Evolutionary conservation across 139 green algal genomes (phyloP), one percentile per base, ranked within the genome.

Genomic region (Chlamydomonas asymmetrica): DNA sequence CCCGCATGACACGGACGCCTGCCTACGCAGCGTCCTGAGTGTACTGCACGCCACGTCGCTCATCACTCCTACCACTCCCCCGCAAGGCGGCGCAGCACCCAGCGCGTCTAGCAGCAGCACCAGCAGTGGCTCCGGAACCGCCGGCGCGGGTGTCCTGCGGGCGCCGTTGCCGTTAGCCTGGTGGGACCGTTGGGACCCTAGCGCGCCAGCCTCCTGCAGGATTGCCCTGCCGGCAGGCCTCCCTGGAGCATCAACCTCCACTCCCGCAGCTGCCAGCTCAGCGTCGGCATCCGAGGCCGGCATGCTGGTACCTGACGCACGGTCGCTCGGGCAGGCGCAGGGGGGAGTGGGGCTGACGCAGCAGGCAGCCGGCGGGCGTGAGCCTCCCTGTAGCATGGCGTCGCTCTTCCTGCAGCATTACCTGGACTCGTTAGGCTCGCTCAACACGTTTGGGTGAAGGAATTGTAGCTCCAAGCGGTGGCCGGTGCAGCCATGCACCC

Each of bases 351-450:
- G 68, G 60, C 29, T 22, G 9, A 18, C 5, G 32, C 6, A 22
- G 7, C 25, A 6, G 54, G 34, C 62, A 31, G 32, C 31, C 22
- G 68, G 23, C 39, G 39, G 66, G 27, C 29, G 35, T 18, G 34
- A 20, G 3, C 39, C 40, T 0, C 10, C 31, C 0, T 81, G 75
- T 37, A 81, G 75, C 41, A 75, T 81, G 75, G 75, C n/a, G 20
- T 72, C 75, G 2, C 66, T 81, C 41, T 81, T 81, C 35, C n/a
- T 81, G 66, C 75, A 81, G 66, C 66, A 81, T 57, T 81, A 75
- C 75, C 43, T 81, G 1, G 75, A 81, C 57, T 43, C 32, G 10
- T 35, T 75, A 10, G 59, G 75, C 4, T 5, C 52, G 37, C 65
- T 67, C 29, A 80, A 74, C 43, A 75, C 66, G 38, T 81, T 81